Evolutionary conservation across 2,329 filamentous ascomycete genomes (phyloP).

Genomic region (Aspergillus unguis): DNA sequence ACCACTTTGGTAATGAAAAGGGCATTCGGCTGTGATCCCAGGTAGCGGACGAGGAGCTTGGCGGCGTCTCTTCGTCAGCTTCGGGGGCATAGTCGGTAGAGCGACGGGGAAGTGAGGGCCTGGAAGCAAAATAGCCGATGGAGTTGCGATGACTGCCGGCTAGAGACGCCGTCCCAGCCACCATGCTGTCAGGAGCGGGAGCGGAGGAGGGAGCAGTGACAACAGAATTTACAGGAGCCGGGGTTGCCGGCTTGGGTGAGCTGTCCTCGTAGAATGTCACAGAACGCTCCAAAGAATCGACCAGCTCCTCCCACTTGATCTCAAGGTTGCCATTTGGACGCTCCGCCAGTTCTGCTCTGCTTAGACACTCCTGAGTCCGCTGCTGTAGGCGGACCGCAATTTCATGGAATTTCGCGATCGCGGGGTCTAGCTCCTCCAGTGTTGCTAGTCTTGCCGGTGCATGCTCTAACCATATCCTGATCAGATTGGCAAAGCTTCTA

Average conservation of each 20-base stretch:
- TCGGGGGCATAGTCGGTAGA: slow-evolving; percentile 39
- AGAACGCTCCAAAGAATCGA: slow-evolving; percentile 47
- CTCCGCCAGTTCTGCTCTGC: slow-evolving; percentile 48
- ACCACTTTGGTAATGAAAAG: slow-evolving; percentile 40
- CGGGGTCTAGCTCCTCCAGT: slow-evolving; percentile 37
- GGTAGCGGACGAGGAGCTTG: slow-evolving; percentile 42
- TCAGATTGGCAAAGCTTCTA: slow-evolving; percentile 76
- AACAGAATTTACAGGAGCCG: slow-evolving; percentile 8
- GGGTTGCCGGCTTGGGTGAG: slow-evolving; percentile 35
- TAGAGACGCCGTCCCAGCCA: slow-evolving; percentile 28
- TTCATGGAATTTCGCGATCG: slow-evolving; percentile 42
- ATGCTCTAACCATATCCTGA: slow-evolving; percentile 55
- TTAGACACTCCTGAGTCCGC: slow-evolving; percentile 46
- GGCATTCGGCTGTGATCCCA: slow-evolving; percentile 44
- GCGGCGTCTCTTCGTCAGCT: slow-evolving; percentile 45
- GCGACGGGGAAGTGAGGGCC: slow-evolving; percentile 37
- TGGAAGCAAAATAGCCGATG: slow-evolving; percentile 39
- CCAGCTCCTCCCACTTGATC: slow-evolving; percentile 49
- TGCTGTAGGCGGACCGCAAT: slow-evolving; percentile 42
- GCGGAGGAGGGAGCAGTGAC: slow-evolving; percentile 23
- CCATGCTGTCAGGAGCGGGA: slow-evolving; percentile 31
- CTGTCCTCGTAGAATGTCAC: slow-evolving; percentile 42
- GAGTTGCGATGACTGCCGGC: slow-evolving; percentile 40
- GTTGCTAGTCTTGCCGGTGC: slow-evolving; percentile 40
- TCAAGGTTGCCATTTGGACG: slow-evolving; percentile 46